Evolutionary conservation across 352 stramenopile genomes (phyloP), one percentile per base, ranked within the genome.

Genomic region (Phytophthora podocarpi): DNA sequence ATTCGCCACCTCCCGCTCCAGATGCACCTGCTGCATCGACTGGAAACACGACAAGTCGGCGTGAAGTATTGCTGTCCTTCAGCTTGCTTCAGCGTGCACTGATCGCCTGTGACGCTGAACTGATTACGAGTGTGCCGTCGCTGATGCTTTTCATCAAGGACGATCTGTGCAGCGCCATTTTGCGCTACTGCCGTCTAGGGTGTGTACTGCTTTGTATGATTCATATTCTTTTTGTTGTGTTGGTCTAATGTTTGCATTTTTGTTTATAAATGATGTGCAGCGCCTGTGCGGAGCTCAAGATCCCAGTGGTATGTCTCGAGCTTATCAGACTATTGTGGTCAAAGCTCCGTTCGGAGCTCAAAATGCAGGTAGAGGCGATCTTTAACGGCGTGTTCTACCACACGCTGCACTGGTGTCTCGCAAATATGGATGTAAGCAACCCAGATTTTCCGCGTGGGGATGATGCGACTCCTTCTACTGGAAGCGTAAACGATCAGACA

Each of bases 91-190:
- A 89, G 16, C 70, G 69, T 7, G 69, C 74, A 27, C 59, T 95
- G 13, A 64, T 85, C 5, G 62, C 77, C 8, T 90, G 78, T 42
- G 78, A 91, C 31, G 72, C 68, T 5, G 55, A 74, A 7, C 47
- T 78, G 37, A 67, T 93, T 40, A 74, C 67, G 5, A 48, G 66
- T 3, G 81, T 83, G 15, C 82, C 80, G 18, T 88, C 87, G 36
- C 61, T 95, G 4, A 86, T 93, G 74, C 53, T 90, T 12, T 93
- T 94, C 32, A 82, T 93, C 43, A 90, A 95, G 59, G 87, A 95
- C 56, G 87, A 95, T 37, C 56, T 95, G 23, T 93, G 87, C 36
- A 86, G 80, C 31, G 76, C 79, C 15, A 67, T 95, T 35, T 63
- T 95, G 24, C 80, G 78, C 20, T 91, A 90, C 43, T 80, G 79